These are phyloP conservation scores for Sphaerobolus stellatus DNA, from an alignment of 1,284 basidiomycete species.

Conservation along the genomic window DNA sequence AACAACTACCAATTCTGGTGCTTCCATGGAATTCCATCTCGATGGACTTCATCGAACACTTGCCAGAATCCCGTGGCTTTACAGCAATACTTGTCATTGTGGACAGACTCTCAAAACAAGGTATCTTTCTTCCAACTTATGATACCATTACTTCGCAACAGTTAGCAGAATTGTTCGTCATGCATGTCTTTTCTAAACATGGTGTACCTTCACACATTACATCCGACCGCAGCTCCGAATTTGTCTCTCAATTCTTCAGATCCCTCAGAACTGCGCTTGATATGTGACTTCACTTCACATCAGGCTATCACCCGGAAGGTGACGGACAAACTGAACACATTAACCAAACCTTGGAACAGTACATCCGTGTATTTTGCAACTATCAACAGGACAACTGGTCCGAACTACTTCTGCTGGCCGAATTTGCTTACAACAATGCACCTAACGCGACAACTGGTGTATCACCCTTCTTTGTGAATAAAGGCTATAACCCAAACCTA, in stretches of 20 bases:
- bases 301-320: conserved; percentile 36
- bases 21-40: conserved; percentile 41
- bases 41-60: conserved; percentile 26
- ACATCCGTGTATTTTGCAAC: conserved; percentile 37
- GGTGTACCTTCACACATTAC: conserved; percentile 30
- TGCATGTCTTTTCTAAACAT: conserved; percentile 30
- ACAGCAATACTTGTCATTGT: conserved; percentile 36
- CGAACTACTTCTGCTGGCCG: conserved; percentile 39
- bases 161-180: conserved; percentile 29
- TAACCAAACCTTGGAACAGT: conserved; percentile 45
- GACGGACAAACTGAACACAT: conserved; percentile 22
- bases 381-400: conserved; percentile 15
- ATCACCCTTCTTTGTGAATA: conserved; percentile 43
- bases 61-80: conserved; percentile 26
- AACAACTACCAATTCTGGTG: conserved; percentile 31
- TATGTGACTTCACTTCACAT: neutral
- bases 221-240: conserved; percentile 28
- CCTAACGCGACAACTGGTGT: conserved; percentile 33
- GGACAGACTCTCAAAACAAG: conserved; percentile 33
- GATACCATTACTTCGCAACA: conserved; percentile 5
- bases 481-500: conserved; percentile 34
- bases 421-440: conserved; percentile 48
- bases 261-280: neutral
- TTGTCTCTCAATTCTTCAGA: conserved; percentile 21
- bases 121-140: neutral